These are phyloP conservation scores for Xylaria curta DNA, from an alignment of 495 filamentous ascomycete species.

Conservation along the genomic window DNA sequence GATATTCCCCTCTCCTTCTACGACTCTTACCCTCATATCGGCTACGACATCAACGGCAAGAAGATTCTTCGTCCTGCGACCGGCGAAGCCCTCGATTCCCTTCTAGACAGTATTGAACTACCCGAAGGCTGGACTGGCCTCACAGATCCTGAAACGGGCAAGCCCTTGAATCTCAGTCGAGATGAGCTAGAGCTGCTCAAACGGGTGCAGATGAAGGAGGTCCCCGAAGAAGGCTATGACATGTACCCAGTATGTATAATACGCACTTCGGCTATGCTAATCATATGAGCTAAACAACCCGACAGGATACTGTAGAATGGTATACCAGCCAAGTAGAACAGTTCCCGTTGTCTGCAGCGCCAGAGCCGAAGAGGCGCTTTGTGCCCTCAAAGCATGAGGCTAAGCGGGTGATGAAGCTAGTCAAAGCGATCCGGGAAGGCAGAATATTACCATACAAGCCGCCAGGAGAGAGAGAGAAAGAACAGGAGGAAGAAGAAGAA, in stretches of 20 bases:
- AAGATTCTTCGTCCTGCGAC: conserved; percentile 95
- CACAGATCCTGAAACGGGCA: conserved; percentile 90
- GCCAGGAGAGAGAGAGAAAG: conserved; percentile 73
- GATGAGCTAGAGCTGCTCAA: conserved; percentile 89
- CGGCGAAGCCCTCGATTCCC: conserved; percentile 89
- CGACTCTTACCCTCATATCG: conserved; percentile 96
- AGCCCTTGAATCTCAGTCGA: conserved; percentile 83
- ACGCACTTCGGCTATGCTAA: background rate
- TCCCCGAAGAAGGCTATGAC: conserved; percentile 85
- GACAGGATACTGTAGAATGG: conserved; percentile 82
- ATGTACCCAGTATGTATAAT: conserved; percentile 71
- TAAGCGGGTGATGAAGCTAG: conserved; percentile 97
- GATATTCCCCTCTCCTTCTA: conserved; percentile 94
- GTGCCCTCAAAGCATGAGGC: conserved; percentile 97
- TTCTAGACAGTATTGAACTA: conserved; percentile 96
- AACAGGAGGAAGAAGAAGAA: conserved; percentile 70
- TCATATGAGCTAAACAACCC: conserved; percentile 22
- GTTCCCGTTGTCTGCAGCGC: conserved; percentile 93
- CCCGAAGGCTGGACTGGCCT: conserved; percentile 98
- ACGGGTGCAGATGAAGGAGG: conserved; percentile 89
- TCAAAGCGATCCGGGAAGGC: conserved; percentile 92
- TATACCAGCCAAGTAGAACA: conserved; percentile 88
- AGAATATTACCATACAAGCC: conserved; percentile 91
- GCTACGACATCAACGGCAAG: conserved; percentile 98
- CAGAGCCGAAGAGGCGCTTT: conserved; percentile 95